Evolutionary conservation across 805 yeast species (phyloP), one percentile per base, ranked within the genome.

Genomic region (Lipomyces lipofer): DNA sequence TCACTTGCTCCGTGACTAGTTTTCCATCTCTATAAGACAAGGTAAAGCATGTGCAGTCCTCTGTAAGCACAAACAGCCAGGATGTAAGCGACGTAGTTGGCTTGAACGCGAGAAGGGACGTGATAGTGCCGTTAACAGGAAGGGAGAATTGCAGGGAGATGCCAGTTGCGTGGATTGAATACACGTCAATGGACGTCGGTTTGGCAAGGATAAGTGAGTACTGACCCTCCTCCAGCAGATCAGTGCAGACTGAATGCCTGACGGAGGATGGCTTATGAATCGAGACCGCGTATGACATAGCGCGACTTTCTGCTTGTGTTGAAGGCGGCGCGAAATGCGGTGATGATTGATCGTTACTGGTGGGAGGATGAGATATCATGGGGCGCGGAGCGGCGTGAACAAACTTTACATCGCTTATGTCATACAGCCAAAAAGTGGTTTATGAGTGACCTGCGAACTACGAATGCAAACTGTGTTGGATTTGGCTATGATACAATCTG

Each of bases 241-340:
- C 54, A n/a, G 62, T 48, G 32, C 60, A 58, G 28, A 54, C 52
- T 8, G 63, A 54, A 21, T 58, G 49, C 24, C 63, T 45, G 24
- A 60, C 59, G 22, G 63, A 60, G 5, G 63, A 54, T 8, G 59
- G 60, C 55, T 51, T 51, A 47, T 59, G 60, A 5, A 60, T 22
- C 30, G 59, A 42, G 15, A 55, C 59, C 13, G 59, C 46, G 43
- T 60, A 60, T 33, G 60, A 59, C 63, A 60, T 60, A n/a, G 28
- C 4, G 22, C 40, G 22, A 17, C 40, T 17, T n/a, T n/a, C n/a
- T n/a, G n/a, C n/a, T n/a, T n/a, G n/a, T n/a, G n/a, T n/a, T n/a
- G n/a, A n/a, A n/a, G n/a, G n/a, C n/a, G n/a, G n/a, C n/a, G n/a
- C n/a, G n/a, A n/a, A n/a, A n/a, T n/a, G n/a, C n/a, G n/a, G n/a